Evolutionary conservation across 331 rosid species (phyloP).

Genomic region (Saraca asoca): DNA sequence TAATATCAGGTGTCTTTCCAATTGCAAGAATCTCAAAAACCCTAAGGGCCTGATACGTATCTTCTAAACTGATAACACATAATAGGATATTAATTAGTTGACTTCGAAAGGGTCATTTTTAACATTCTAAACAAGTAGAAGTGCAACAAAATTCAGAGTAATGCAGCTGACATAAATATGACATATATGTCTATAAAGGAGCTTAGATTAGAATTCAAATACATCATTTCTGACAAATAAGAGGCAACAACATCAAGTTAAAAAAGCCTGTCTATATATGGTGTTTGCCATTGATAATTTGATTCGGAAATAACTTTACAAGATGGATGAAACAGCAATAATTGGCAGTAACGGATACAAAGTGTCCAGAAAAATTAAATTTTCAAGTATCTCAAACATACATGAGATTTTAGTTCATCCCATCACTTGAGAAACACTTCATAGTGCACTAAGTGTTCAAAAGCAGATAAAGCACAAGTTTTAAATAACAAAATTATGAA

Average conservation of each 20-base stretch:
- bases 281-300: too few relatives aligned
- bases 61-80: slow-evolving; percentile 66
- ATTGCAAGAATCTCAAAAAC: slow-evolving; percentile 73
- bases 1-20: slow-evolving; percentile 54
- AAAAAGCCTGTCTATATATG: too few relatives aligned
- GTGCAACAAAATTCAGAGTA: background rate
- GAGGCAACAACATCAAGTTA: background rate
- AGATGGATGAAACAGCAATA: too few relatives aligned
- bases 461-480: too few relatives aligned
- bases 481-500: too few relatives aligned
- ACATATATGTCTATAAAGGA: background rate
- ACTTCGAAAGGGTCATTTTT: background rate
- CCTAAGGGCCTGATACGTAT: slow-evolving; percentile 70
- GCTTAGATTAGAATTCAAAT: slow-evolving; percentile 12
- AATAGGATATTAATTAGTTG: slow-evolving; percentile 28
- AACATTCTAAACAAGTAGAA: slow-evolving; percentile 5
- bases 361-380: too few relatives aligned
- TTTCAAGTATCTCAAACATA: too few relatives aligned
- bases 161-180: background rate
- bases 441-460: too few relatives aligned
- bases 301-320: too few relatives aligned
- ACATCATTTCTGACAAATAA: background rate
- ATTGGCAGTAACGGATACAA: too few relatives aligned
- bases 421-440: too few relatives aligned
- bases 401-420: too few relatives aligned